Evolutionary conservation across 2,329 filamentous ascomycete genomes (phyloP), one percentile per base, ranked within the genome.

Genomic region (Fusarium sp.): DNA sequence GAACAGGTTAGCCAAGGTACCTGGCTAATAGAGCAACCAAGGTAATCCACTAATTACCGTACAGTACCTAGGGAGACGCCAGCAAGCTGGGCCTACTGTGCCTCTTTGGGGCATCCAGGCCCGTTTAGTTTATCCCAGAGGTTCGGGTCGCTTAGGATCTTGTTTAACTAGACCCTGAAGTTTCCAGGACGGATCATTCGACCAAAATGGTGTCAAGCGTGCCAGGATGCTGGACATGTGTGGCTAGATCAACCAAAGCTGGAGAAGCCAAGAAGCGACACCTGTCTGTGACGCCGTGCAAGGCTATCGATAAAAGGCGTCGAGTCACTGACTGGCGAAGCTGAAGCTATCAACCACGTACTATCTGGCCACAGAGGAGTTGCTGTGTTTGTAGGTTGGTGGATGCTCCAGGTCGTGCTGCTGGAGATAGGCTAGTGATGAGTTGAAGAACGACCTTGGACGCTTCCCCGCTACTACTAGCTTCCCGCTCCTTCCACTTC

Each of bases 41-140:
- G 33, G 51, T 31, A 62, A 51, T 61, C 61, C 61, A 65, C 61
- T 57, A 62, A 62, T 61, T 62, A 32, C 39, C 39, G 25, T 61
- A 32, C 39, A 36, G 25, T 61, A 52, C 27, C 27, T 29, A 29
- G 61, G 41, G 52, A 63, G 54, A 51, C 50, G 58, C 68, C 68
- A 70, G 65, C 66, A 53, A 66, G 54, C 66, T 67, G 65, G 64
- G 57, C 48, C 60, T 65, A 67, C 70, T 73, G 71, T 73, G 73
- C 73, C 72, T 65, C 64, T 65, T 69, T 69, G 62, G 66, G 67
- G 60, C 68, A 70, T 70, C 59, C 53, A 65, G 59, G 68, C 61
- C 65, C 66, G 70, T 73, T 74, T 77, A 77, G 76, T 74, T 72
- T 69, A 70, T 76, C 73, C 76, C 76, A 69, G 69, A 70, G 67